phyloP scores from a whole-genome alignment of 345 rosid species.

The Xanthoceras sorbifolium region DNA sequence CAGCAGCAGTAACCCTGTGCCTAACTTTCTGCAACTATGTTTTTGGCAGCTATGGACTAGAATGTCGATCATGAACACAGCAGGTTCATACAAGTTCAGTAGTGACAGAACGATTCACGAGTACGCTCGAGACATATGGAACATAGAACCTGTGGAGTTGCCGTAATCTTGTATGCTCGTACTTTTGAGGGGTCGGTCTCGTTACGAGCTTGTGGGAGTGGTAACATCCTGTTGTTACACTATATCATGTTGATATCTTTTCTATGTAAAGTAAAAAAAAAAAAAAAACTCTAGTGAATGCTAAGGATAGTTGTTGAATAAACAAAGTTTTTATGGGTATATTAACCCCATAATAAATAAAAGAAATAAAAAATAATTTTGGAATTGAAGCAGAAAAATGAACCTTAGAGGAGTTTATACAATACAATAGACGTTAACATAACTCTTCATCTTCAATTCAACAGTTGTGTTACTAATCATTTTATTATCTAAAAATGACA shows the following conservation, averaged over 20 bases:
- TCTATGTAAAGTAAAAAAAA: neutral
- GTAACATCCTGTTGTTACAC: neutral
- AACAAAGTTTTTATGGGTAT: neutral
- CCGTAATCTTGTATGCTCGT: constrained; percentile 20
- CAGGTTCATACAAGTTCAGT: constrained; percentile 81
- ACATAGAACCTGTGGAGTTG: constrained; percentile 52
- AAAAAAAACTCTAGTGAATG: no score
- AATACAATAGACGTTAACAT: no score
- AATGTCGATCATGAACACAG: constrained; percentile 85
- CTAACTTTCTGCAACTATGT: constrained; percentile 5
- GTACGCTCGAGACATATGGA: constrained; percentile 78
- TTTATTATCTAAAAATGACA: no score
- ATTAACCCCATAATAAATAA: neutral
- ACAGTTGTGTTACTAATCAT: no score
- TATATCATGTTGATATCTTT: neutral
- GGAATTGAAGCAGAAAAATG: no score
- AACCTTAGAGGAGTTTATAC: no score
- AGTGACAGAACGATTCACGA: constrained; percentile 86
- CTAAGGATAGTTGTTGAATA: neutral
- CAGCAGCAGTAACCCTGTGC: neutral
- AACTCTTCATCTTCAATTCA: no score
- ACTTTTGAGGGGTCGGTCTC: neutral
- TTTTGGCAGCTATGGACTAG: constrained; percentile 67
- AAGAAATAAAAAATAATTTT: no score
- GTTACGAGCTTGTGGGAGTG: neutral